phyloP scores from a whole-genome alignment of 164 flowering plant species.

The Piper longum region DNA sequence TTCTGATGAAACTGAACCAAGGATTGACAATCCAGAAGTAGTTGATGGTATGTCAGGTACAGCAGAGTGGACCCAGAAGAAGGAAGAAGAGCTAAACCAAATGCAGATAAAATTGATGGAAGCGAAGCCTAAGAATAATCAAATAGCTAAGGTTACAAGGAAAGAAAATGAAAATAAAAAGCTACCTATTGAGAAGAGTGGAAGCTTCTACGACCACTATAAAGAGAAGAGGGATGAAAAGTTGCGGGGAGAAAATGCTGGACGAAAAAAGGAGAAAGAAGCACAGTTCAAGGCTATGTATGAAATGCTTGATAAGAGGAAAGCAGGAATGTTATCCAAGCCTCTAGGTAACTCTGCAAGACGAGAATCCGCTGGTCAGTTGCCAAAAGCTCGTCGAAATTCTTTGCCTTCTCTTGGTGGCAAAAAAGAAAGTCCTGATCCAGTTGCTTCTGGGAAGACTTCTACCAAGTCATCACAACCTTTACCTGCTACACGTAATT shows the following conservation, averaged over 20 bases:
- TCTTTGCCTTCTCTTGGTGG: conserved; percentile 23
- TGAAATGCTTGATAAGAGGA: conserved; percentile 35
- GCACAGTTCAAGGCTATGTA: conserved; percentile 40
- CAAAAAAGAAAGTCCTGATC: conserved; percentile 35
- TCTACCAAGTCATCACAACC: conserved; percentile 29
- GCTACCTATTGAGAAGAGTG: conserved; percentile 28
- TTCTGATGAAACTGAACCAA: neutral
- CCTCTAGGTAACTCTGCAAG: conserved; percentile 16
- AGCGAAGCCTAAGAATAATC: conserved; percentile 27
- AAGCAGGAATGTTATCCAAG: conserved; percentile 33
- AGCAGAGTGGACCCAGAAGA: conserved; percentile 62
- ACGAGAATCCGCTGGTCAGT: conserved; percentile 18
- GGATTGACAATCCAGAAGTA: conserved; percentile 9
- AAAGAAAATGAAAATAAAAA: conserved; percentile 20
- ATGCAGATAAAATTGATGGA: conserved; percentile 55
- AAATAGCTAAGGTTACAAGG: conserved; percentile 7
- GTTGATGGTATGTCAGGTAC: conserved; percentile 22
- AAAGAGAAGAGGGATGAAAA: conserved; percentile 66
- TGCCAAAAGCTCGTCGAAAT: conserved; percentile 25
- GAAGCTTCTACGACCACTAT: conserved; percentile 41
- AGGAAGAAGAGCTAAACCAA: conserved; percentile 66
- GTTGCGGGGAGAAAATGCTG: conserved; percentile 42
- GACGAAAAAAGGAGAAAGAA: conserved; percentile 44
- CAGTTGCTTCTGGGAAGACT: conserved; percentile 30
- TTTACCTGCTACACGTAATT: conserved; percentile 53